Evolutionary conservation across 768 basidiomycete species (phyloP), one percentile per base, ranked within the genome.

Genomic region (Lactarius tabidus): DNA sequence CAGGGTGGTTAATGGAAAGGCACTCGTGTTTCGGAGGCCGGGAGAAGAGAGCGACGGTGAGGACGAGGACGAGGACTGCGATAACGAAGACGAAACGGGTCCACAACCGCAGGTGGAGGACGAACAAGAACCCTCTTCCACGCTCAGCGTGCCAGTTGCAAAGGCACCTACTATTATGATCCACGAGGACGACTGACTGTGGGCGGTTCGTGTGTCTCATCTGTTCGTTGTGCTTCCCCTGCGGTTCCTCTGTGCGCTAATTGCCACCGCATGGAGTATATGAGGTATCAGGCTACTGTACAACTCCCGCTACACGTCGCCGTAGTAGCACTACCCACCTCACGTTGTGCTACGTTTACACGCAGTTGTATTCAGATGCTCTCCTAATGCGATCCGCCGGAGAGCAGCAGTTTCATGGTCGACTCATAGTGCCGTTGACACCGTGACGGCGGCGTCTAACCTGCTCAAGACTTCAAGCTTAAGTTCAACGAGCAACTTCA

Each of bases 1-100:
- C 63, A 82, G 93, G 68, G 76, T 96, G 35, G 86, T 95, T 0
- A 90, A 85, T 63, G 93, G 90, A 65, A 83, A 85, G 70, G 91
- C 87, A 71, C 75, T 95, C 20, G 77, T 81, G 39, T 86, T 87
- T 72, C 78, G 76, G 69, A 73, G 74, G 68, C 83, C 83, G 10
- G 85, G 81, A 9, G 84, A 85, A 62, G 83, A 80, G 62, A 77
- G 73, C 57, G 79, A 77, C 56, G 81, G 78, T 12, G 79, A 79
- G 18, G 75, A 73, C 5, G 76, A 73, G 3, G 71, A 70, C 17
- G 69, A 56, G 0, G 31, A 45, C 23, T 33, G 41, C 6, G 70
- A 72, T 7, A 69, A 71, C 2, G 69, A 69, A 17, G 70, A 67
- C 38, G 52, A 69, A n/a, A 68, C 71, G 18, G 70, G 72, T 5